A percentile compares a stretch with the other conserved stretches of the same genome.
Evolutionary conservation across 768 basidiomycete species (phyloP).

Genomic region (Lepiota subincarnata): DNA sequence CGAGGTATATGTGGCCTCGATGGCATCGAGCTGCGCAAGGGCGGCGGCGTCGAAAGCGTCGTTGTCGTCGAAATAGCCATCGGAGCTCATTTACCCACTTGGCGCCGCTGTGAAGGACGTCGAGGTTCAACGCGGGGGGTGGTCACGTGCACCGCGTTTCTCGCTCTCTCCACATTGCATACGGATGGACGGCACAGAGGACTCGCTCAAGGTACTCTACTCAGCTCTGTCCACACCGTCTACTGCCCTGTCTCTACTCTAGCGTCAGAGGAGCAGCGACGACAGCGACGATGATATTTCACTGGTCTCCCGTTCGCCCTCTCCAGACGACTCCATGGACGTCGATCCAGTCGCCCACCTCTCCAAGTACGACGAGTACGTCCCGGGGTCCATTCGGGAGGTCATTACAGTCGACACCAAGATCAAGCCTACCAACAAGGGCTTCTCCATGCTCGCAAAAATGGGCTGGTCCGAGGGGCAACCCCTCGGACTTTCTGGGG

Average conservation of each 20-base stretch:
- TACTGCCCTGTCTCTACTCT: constrained; percentile 52
- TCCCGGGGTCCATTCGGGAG: constrained; percentile 49
- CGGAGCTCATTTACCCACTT: constrained; percentile 67
- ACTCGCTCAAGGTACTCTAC: constrained; percentile 66
- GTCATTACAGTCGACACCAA: constrained; percentile 78
- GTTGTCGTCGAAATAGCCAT: constrained; percentile 66
- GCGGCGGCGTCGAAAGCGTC: constrained; percentile 58
- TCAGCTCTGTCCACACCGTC: constrained; percentile 35
- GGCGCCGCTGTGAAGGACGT: background rate
- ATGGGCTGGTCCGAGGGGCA: constrained; percentile 83
- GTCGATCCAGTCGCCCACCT: constrained; percentile 34
- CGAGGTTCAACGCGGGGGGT: constrained; percentile 17
- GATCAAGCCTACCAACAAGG: constrained; percentile 75
- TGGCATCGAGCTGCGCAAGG: constrained; percentile 59
- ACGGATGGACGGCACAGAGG: constrained; percentile 35
- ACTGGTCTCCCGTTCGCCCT: constrained; percentile 73
- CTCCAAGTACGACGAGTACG: constrained; percentile 65
- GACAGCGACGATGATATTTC: constrained; percentile 71
- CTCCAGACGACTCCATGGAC: constrained; percentile 42
- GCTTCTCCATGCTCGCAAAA: constrained; percentile 75
- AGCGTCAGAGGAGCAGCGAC: constrained; percentile 58
- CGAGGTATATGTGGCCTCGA: constrained; percentile 56
- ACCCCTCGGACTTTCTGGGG: constrained; percentile 69
- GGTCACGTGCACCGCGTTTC: constrained; percentile 22
- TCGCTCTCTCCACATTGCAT: constrained; percentile 52